phyloP scores from a whole-genome alignment of 768 basidiomycete genomes.

The Hypholoma fasciculare region DNA sequence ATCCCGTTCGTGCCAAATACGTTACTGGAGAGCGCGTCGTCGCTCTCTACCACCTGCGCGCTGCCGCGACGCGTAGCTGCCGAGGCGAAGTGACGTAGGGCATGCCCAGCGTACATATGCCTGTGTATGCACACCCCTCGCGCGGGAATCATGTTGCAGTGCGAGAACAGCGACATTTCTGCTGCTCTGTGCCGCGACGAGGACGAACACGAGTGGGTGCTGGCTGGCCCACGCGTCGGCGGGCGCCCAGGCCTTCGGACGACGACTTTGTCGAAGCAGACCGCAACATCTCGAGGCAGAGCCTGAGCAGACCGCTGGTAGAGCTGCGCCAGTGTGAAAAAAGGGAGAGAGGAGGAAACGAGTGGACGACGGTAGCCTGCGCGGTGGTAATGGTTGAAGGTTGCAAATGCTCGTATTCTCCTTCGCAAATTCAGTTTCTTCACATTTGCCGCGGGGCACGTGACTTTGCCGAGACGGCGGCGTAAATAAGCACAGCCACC shows the following conservation, averaged over 20 bases:
- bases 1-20: not conserved
- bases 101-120: not conserved
- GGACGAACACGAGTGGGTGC: not conserved
- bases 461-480: too few species aligned
- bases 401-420: not conserved
- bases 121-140: not conserved
- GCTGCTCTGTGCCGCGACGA: not conserved
- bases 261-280: constrained; percentile 4
- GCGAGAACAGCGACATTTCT: not conserved
- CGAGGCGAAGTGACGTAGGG: not conserved
- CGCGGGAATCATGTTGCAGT: not conserved
- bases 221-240: not conserved
- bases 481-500: too few species aligned
- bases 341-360: constrained; percentile 5
- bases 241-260: not conserved
- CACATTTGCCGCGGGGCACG: not conserved
- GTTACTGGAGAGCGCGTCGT: not conserved
- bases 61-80: not conserved
- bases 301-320: constrained; percentile 6
- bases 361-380: not conserved
- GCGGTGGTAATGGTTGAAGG: not conserved
- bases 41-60: not conserved
- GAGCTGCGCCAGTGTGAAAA: constrained; percentile 19
- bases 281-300: constrained; percentile 9
- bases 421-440: not conserved